Evolutionary conservation across 768 basidiomycete species (phyloP).

Genomic region (Lentinula raphanica): DNA sequence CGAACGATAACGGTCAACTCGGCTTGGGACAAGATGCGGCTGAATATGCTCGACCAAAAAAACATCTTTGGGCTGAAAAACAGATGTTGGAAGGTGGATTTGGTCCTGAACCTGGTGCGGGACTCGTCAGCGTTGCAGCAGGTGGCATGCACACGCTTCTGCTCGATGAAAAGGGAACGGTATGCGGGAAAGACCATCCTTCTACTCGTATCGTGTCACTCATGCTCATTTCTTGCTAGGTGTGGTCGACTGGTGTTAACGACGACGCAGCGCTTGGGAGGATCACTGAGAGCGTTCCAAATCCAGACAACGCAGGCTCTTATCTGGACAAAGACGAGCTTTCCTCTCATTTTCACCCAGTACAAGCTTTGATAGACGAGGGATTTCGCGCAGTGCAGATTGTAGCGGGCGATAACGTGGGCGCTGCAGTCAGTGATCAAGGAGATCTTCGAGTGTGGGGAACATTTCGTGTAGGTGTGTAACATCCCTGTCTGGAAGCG

Average conservation of each 20-base stretch:
- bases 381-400: conserved; percentile 80
- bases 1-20: conserved; percentile 91
- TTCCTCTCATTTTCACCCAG: conserved; percentile 56
- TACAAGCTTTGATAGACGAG: conserved; percentile 66
- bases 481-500: not conserved
- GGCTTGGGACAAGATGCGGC: conserved; percentile 59
- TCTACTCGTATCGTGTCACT: no score
- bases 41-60: conserved; percentile 71
- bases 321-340: conserved; percentile 52
- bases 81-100: conserved; percentile 67
- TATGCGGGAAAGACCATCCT: conserved; percentile 37
- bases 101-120: conserved; percentile 57
- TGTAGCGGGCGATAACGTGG: conserved; percentile 83
- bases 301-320: conserved; percentile 52
- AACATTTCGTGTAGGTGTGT: conserved; percentile 69
- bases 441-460: conserved; percentile 86
- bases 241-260: conserved; percentile 84
- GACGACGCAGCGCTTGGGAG: conserved; percentile 87
- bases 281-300: conserved; percentile 52
- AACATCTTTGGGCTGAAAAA: conserved; percentile 72
- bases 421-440: conserved; percentile 71
- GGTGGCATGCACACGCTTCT: conserved; percentile 90
- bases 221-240: conserved; percentile 42
- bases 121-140: conserved; percentile 71
- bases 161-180: conserved; percentile 84